Base-by-base conservation (phyloP, 352 stramenopile species). In the Aphanomyces invadans region DNA sequence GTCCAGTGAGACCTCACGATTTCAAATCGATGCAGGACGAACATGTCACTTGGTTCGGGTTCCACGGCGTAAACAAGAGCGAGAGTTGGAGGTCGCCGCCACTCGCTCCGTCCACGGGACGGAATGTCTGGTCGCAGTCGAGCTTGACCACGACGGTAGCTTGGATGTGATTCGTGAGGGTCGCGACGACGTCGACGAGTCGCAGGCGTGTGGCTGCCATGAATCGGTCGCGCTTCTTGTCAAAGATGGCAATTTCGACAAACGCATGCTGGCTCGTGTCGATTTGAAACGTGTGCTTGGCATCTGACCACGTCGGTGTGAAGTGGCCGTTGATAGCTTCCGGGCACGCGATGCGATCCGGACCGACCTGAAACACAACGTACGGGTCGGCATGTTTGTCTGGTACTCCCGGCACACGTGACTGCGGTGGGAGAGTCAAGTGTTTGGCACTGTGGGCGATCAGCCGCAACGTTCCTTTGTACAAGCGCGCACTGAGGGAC, bases 361-460 rank as follows among this genome's bases (percentile, higher is more conserved):
- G 54, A 4, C 72, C 68, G 12, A 85, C 53, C 7, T 74, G 51
- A 9, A 86, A 69, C 5, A 70, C 53, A 0, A 79, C 77, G 38
- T 81, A 86, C 23, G 77, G 75, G 31, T 86, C 77, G 2, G 77
- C 69, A 21, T 73, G 75, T 42, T 71, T 63, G 46, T 86, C 77
- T 48, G 81, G 23, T 19, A 19, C 28, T 11, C 48, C 19, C n/a
- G n/a, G n/a, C n/a, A n/a, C 15, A 45, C 38, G 21, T 67, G 28
- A 3, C 42, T n/a, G 26, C 3, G 60, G 60, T 2, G 60, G 39
- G 9, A 57, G n/a, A 23, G 60, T 17, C 2, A 67, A 19, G 4
- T 44, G 42, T 11, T 56, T 57, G 19, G 60, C 60, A 23, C 60
- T 57, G 23, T 67, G 60, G 0, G 60, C 60, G 0, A 67, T 67